A percentile compares a stretch with the other conserved stretches of the same genome.
Evolutionary conservation across 345 rosid species (phyloP).

Genomic region (Ailanthus altissimus): DNA sequence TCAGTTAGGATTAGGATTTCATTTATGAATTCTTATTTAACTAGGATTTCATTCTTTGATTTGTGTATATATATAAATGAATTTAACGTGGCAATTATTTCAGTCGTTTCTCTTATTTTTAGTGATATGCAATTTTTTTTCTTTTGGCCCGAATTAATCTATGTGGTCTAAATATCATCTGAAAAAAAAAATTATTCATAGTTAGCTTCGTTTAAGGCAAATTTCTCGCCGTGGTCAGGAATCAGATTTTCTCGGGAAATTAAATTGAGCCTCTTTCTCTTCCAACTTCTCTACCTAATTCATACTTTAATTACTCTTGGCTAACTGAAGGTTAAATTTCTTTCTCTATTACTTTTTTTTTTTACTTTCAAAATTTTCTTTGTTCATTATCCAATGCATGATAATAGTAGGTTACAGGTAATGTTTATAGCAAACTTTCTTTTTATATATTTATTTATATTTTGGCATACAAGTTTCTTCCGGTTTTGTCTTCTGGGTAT

Average conservation of each 20-base stretch:
- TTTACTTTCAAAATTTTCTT: background rate
- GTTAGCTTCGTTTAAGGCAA: background rate
- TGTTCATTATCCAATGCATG: background rate
- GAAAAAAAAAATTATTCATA: background rate
- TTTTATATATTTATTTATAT: too few species aligned
- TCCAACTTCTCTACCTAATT: background rate
- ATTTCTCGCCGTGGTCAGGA: constrained; percentile 5
- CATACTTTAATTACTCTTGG: background rate
- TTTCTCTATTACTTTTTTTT: background rate
- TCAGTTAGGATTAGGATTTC: too few species aligned
- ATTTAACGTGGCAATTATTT: background rate
- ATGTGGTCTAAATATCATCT: background rate
- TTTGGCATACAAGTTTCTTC: background rate
- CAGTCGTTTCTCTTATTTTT: background rate
- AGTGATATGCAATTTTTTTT: background rate
- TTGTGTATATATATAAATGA: background rate
- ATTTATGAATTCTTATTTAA: too few species aligned
- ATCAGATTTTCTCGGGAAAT: background rate
- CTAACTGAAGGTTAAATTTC: background rate
- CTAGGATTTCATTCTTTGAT: background rate
- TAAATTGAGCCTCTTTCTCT: background rate
- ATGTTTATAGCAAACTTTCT: background rate
- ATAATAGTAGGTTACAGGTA: constrained; percentile 6
- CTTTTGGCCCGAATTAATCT: background rate
- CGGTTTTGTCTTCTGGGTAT: background rate